Percentiles rank a stretch among this genome's conserved stretches.
Evolutionary conservation across 2,329 filamentous ascomycete genomes (phyloP).

Genomic region (Fusarium chaquense): DNA sequence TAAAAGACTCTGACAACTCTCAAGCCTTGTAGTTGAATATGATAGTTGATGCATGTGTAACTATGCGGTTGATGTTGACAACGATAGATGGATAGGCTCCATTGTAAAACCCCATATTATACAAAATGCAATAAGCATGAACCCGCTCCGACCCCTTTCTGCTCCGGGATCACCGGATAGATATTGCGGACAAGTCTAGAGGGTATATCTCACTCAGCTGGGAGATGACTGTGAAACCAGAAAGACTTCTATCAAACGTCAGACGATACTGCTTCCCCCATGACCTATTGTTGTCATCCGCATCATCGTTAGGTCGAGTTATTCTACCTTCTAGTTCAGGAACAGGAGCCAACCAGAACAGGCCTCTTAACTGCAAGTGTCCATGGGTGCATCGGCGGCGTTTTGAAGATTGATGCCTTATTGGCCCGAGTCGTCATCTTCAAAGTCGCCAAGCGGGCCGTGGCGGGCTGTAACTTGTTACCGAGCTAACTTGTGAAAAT

Average conservation of each 20-base stretch:
- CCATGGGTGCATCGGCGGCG: constrained; percentile 24
- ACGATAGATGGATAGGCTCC: neutral
- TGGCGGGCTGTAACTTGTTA: constrained; percentile 30
- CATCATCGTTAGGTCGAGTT: neutral
- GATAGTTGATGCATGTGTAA: neutral
- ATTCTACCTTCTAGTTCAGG: constrained; percentile 16
- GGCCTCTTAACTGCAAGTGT: constrained; percentile 15
- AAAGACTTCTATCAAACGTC: neutral
- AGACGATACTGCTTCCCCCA: neutral
- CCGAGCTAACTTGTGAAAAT: constrained; percentile 23
- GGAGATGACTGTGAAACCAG: neutral
- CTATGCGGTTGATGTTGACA: constrained; percentile 2
- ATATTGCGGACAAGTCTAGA: neutral
- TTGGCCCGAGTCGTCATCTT: constrained; percentile 22
- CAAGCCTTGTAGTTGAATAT: neutral
- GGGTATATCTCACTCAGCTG: neutral
- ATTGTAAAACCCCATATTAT: constrained; percentile 1
- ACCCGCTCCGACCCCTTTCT: constrained; percentile 9
- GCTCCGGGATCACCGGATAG: constrained; percentile 2
- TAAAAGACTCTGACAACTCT: neutral
- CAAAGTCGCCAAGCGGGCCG: constrained; percentile 34
- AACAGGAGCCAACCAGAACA: constrained; percentile 28
- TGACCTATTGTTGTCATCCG: neutral
- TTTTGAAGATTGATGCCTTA: constrained; percentile 19
- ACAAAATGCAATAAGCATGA: constrained; percentile 11